Percentiles rank a stretch among this genome's conserved stretches.
phyloP scores from a whole-genome alignment of 164 flowering plant species.

The Pachysandra terminalis region DNA sequence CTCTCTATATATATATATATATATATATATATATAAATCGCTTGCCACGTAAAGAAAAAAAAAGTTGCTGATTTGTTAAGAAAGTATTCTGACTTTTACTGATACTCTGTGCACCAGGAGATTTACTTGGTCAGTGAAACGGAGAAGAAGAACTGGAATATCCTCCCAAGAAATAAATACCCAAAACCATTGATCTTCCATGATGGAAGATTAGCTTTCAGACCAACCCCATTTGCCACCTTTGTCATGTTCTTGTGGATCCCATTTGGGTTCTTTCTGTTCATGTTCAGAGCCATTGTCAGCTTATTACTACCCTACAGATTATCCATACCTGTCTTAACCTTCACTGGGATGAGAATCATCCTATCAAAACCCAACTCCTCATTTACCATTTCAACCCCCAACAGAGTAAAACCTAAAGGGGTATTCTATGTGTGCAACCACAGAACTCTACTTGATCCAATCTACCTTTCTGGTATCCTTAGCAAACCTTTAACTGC shows the following conservation, averaged over 20 bases:
- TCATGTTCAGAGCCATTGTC: conserved; percentile 20
- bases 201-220: conserved; percentile 59
- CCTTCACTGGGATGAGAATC: conserved; percentile 24
- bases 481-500: conserved; percentile 22
- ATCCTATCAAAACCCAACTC: conserved; percentile 6
- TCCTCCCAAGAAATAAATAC: conserved; percentile 41
- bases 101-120: conserved; percentile 40
- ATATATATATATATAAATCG: too few species aligned
- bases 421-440: conserved; percentile 45
- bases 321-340: conserved; percentile 11
- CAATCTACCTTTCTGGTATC: conserved; percentile 21
- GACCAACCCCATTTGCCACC: conserved; percentile 39
- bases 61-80: too few species aligned
- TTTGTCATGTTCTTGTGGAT: conserved; percentile 50
- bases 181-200: conserved; percentile 62
- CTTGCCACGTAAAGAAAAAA: too few species aligned
- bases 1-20: too few species aligned
- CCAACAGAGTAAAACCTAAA: conserved; percentile 1
- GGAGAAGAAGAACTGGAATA: conserved; percentile 28
- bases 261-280: conserved; percentile 44
- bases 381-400: not conserved
- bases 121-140: conserved; percentile 32
- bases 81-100: too few species aligned
- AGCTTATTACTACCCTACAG: conserved; percentile 28
- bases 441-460: conserved; percentile 56